A percentile compares a stretch with the other conserved stretches of the same genome.
These are phyloP conservation scores for Dunaliella sp. DNA, from an alignment of 139 green algal genomes.

Conservation along the genomic window DNA sequence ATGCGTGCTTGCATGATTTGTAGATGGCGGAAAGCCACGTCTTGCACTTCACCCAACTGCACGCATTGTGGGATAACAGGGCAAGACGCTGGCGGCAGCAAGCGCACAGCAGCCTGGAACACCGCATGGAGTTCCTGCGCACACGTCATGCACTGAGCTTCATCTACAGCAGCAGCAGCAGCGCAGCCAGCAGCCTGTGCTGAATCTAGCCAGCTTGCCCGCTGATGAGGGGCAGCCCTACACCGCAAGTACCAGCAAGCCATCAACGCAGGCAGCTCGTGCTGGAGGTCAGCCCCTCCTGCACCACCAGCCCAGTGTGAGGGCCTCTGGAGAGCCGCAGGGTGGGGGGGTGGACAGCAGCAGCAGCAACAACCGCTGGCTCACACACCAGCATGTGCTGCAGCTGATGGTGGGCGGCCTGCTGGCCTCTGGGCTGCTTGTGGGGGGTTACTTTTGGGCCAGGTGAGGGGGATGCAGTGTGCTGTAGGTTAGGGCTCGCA, in stretches of 20 bases:
- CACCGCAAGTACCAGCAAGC: not conserved
- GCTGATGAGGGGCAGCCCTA: not conserved
- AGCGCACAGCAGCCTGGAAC: not conserved
- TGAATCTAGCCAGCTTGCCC: not conserved
- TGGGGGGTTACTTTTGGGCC: conserved; percentile 6
- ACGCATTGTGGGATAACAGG: not conserved
- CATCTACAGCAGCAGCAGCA: not conserved
- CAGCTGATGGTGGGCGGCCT: conserved; percentile 1
- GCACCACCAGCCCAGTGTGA: too few species aligned
- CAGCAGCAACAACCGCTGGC: not conserved
- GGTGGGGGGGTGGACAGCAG: not conserved
- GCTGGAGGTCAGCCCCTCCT: not conserved
- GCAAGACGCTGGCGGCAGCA: not conserved
- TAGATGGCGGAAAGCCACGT: not conserved
- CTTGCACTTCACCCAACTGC: not conserved
- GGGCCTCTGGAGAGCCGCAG: not conserved
- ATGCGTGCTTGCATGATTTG: not conserved
- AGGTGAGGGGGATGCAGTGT: not conserved
- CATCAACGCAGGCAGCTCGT: not conserved
- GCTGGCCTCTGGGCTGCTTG: not conserved
- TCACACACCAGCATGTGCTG: not conserved
- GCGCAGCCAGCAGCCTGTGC: not conserved
- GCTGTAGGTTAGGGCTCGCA: too few species aligned
- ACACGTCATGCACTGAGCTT: too few species aligned
- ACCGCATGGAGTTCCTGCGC: not conserved